Evolutionary conservation across 345 rosid genomes (phyloP).

Genomic region (Euphorbia peplus): DNA sequence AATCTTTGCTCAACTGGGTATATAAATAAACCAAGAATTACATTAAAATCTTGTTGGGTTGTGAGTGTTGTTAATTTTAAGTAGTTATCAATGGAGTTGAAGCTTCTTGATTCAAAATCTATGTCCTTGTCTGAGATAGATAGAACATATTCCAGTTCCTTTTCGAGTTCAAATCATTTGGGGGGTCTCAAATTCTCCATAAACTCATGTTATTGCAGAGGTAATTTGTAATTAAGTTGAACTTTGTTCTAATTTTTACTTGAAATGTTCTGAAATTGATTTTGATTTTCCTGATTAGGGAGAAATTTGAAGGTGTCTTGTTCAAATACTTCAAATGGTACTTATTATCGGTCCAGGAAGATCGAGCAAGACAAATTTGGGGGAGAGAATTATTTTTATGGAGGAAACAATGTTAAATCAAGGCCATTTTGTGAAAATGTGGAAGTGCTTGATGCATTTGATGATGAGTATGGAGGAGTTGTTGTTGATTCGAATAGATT

Average conservation of each 20-base stretch:
- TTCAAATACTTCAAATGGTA: slow-evolving; percentile 37
- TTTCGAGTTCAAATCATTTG: slow-evolving; percentile 26
- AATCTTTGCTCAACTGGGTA: neutral
- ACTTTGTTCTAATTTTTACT: neutral
- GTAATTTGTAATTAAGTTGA: slow-evolving; percentile 18
- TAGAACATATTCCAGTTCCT: slow-evolving; percentile 26
- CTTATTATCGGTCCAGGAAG: slow-evolving; percentile 33
- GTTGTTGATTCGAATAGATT: slow-evolving; percentile 61
- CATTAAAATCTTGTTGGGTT: neutral
- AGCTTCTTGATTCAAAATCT: slow-evolving; percentile 29
- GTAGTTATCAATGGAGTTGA: slow-evolving; percentile 42
- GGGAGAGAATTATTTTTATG: slow-evolving; percentile 34
- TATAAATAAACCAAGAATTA: neutral
- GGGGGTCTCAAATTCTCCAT: slow-evolving; percentile 33
- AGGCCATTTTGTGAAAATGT: slow-evolving; percentile 32
- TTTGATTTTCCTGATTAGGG: slow-evolving; percentile 23
- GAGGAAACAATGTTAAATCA: slow-evolving; percentile 32
- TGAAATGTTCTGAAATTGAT: neutral
- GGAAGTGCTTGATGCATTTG: slow-evolving; percentile 50
- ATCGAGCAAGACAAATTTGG: slow-evolving; percentile 31
- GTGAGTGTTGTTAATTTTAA: slow-evolving; percentile 1
- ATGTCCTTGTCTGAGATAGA: slow-evolving; percentile 35
- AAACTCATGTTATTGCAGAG: slow-evolving; percentile 37
- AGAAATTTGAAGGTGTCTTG: slow-evolving; percentile 29
- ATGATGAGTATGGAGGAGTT: slow-evolving; percentile 83